A percentile compares a stretch with the other conserved stretches of the same genome.
Conservation (phyloP, 164 flowering plant species). For the Piper betle region DNA sequence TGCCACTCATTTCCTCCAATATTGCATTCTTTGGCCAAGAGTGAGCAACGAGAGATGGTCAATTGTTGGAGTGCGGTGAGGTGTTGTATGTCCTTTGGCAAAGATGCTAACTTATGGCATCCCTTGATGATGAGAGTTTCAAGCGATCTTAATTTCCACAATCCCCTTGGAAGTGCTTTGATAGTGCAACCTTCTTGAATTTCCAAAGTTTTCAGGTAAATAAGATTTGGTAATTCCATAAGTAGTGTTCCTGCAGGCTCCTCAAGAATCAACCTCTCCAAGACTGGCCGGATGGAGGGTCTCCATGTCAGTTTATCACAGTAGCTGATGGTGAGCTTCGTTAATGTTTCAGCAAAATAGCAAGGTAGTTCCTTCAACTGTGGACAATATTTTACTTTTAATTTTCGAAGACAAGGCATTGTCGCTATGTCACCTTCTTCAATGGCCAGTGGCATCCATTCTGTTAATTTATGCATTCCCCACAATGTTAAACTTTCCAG, state of each 20-base stretch:
- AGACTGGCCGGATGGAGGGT: background rate
- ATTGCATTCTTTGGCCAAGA: background rate
- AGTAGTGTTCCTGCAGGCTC: background rate
- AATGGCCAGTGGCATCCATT: conserved; percentile 8
- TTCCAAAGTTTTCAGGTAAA: background rate
- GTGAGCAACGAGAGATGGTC: background rate
- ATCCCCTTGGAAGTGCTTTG: background rate
- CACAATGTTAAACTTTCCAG: conserved; percentile 2
- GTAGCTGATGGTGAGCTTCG: background rate
- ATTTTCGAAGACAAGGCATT: conserved; percentile 3
- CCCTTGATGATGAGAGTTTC: background rate
- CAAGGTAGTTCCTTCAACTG: conserved; percentile 1
- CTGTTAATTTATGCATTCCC: conserved; percentile 5
- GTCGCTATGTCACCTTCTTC: background rate
- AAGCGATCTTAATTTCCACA: background rate
- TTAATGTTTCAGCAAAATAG: background rate
- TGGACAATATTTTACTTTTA: conserved; percentile 1
- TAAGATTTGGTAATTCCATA: background rate
- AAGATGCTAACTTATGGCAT: background rate
- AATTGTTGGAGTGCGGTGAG: background rate
- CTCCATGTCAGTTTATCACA: background rate
- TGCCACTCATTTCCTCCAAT: background rate
- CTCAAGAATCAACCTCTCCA: background rate
- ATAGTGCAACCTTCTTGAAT: background rate
- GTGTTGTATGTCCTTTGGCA: background rate